These are phyloP conservation scores for Oxyria digyna DNA, from an alignment of 148 eudicot species.

Conservation along the genomic window DNA sequence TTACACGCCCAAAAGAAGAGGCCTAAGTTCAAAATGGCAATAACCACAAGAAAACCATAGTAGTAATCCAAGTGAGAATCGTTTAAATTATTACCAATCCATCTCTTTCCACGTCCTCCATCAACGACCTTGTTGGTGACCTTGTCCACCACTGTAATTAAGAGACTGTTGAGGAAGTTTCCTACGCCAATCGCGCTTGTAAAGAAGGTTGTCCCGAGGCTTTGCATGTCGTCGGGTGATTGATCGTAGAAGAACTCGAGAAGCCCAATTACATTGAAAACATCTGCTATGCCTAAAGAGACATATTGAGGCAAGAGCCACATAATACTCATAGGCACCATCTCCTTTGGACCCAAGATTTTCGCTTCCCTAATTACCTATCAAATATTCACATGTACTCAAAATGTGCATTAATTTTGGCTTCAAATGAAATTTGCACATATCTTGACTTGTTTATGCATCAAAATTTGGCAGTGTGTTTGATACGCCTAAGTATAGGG, in stretches of 20 bases:
- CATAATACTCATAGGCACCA: slow-evolving; percentile 63
- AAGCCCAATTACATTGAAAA: slow-evolving; percentile 66
- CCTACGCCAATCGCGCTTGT: slow-evolving; percentile 79
- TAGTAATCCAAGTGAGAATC: slow-evolving; percentile 74
- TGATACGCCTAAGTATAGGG: no score
- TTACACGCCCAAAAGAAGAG: slow-evolving; percentile 54
- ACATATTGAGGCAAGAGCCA: slow-evolving; percentile 72
- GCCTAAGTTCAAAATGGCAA: slow-evolving; percentile 46
- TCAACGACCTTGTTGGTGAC: slow-evolving; percentile 23
- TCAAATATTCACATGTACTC: background rate
- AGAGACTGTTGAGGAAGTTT: slow-evolving; percentile 62
- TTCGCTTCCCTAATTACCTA: slow-evolving; percentile 20
- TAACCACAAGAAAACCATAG: slow-evolving; percentile 50
- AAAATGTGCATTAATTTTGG: no score
- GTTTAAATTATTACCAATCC: slow-evolving; percentile 83
- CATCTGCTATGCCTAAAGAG: slow-evolving; percentile 75
- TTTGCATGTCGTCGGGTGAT: slow-evolving; percentile 78
- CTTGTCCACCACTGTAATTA: slow-evolving; percentile 65
- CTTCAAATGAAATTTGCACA: no score
- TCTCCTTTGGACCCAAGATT: slow-evolving; percentile 19
- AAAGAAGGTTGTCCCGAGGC: slow-evolving; percentile 81
- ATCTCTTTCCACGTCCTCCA: slow-evolving; percentile 38
- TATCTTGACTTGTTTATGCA: no score
- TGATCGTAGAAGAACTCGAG: slow-evolving; percentile 91
- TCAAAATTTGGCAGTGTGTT: no score